phyloP scores from a whole-genome alignment of 179 eudicot genomes.

The Kewa caespitosa region DNA sequence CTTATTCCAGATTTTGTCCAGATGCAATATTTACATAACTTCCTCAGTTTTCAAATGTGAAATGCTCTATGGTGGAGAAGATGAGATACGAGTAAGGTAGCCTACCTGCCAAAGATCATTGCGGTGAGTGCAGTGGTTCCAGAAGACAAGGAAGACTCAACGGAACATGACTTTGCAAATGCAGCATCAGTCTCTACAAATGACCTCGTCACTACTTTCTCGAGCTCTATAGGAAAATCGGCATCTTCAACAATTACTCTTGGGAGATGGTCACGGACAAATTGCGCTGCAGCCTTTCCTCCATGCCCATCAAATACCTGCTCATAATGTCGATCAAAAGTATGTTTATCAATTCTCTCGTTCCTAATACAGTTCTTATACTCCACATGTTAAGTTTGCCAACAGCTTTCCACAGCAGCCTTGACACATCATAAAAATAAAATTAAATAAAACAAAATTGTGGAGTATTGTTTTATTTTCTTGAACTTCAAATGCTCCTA shows the following conservation, averaged over 20 bases:
- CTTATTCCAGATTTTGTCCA: background rate
- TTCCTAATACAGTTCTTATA: background rate
- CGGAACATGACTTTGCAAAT: slow-evolving; percentile 70
- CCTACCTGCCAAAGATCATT: slow-evolving; percentile 94
- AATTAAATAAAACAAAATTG: no score
- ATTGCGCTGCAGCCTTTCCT: slow-evolving; percentile 88
- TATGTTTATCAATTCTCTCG: slow-evolving; percentile 7
- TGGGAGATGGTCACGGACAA: slow-evolving; percentile 90
- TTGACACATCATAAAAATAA: no score
- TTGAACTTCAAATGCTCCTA: background rate
- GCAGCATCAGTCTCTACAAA: slow-evolving; percentile 80
- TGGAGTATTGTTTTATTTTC: no score
- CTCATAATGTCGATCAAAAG: no score
- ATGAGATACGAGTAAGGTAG: background rate
- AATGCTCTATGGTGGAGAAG: no score
- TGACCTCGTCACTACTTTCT: slow-evolving; percentile 91
- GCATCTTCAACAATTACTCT: slow-evolving; percentile 89
- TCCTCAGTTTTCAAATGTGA: no score
- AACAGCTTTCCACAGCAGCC: background rate
- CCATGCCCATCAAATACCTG: slow-evolving; percentile 99
- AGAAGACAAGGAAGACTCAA: slow-evolving; percentile 63
- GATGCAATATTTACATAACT: no score
- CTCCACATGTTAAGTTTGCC: background rate
- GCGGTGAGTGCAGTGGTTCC: slow-evolving; percentile 99
- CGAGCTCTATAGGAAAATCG: slow-evolving; percentile 84